These are phyloP conservation scores for Silene conica DNA, from an alignment of 148 eudicot genomes.

Conservation along the genomic window DNA sequence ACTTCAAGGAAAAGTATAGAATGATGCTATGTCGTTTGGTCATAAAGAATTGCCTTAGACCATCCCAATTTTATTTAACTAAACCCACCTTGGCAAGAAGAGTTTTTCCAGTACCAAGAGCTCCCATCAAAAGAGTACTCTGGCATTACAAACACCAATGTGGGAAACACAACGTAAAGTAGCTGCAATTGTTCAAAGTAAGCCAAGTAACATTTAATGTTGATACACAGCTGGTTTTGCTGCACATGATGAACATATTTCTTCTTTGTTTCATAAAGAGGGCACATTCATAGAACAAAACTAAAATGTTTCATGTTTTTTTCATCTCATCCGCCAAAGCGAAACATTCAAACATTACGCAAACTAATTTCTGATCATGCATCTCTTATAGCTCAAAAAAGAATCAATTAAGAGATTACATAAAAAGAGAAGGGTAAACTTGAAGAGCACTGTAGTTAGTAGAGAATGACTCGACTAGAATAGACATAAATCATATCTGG, in stretches of 20 bases:
- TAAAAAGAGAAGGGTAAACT: neutral
- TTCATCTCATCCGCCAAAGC: neutral
- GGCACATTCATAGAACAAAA: neutral
- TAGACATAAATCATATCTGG: no score
- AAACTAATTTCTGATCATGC: neutral
- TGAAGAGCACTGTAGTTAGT: neutral
- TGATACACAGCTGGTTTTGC: neutral
- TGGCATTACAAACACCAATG: slow-evolving; percentile 31
- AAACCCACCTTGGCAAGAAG: slow-evolving; percentile 98
- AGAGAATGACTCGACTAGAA: neutral
- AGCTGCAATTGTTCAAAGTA: neutral
- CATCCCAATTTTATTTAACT: no score
- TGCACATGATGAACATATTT: neutral
- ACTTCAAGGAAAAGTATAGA: no score
- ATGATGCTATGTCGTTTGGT: no score
- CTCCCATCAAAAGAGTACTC: slow-evolving; percentile 98
- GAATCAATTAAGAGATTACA: neutral
- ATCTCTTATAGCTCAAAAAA: neutral
- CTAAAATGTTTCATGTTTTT: neutral
- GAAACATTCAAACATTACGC: neutral
- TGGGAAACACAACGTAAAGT: neutral
- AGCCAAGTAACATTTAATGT: neutral
- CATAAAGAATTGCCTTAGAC: no score
- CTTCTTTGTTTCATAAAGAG: neutral
- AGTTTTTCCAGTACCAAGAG: slow-evolving; percentile 98